A percentile compares a stretch with the other conserved stretches of the same genome.
Evolutionary conservation across 2,329 filamentous ascomycete species (phyloP).

Genomic region (Beauveria varroae): DNA sequence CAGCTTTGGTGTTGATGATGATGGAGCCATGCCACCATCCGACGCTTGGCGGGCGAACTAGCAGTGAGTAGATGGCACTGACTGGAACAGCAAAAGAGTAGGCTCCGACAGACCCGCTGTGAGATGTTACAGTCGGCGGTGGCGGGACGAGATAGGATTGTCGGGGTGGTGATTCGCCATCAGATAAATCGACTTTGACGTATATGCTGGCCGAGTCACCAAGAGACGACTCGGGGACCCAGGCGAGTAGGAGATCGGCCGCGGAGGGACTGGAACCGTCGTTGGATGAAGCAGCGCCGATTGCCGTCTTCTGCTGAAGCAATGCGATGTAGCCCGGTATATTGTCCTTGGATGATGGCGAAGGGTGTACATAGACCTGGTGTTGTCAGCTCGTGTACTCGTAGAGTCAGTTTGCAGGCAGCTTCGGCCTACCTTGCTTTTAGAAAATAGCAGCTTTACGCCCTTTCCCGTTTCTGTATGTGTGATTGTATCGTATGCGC

Average conservation of each 20-base stretch:
- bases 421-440: conserved; percentile 83
- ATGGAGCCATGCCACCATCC: conserved; percentile 99
- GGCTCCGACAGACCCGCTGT: conserved; percentile 62
- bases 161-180: conserved; percentile 70
- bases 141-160: conserved; percentile 89
- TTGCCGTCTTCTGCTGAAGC: conserved; percentile 71
- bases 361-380: conserved; percentile 92
- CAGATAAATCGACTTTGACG: conserved; percentile 87
- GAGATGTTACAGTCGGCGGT: conserved; percentile 75
- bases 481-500: conserved; percentile 88
- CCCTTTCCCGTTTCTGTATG: conserved; percentile 69
- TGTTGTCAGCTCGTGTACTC: conserved; percentile 12
- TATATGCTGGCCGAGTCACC: conserved; percentile 84
- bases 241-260: conserved; percentile 77
- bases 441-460: conserved; percentile 89
- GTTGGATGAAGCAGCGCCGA: conserved; percentile 25
- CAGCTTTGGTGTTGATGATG: conserved; percentile 83
- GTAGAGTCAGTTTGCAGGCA: not conserved
- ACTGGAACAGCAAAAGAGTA: conserved; percentile 92
- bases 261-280: conserved; percentile 41
- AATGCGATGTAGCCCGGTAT: conserved; percentile 90
- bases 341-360: conserved; percentile 89
- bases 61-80: conserved; percentile 80
- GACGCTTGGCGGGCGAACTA: conserved; percentile 83
- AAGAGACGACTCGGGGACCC: conserved; percentile 84